Evolutionary conservation across 495 filamentous ascomycete genomes (phyloP).

Genomic region (Penicillium flavigenum): DNA sequence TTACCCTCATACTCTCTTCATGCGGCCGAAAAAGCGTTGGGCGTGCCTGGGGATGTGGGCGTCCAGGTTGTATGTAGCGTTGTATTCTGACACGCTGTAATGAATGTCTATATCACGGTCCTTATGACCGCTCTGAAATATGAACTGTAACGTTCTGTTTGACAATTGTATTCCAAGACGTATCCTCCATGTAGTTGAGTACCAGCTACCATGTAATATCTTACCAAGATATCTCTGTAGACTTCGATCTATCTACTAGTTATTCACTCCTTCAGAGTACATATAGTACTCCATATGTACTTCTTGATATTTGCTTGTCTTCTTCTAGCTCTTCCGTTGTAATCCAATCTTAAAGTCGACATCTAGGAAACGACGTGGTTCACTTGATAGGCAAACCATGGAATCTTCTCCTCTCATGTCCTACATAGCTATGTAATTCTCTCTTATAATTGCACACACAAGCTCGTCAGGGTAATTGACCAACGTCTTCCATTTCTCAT

Average conservation of each 20-base stretch:
- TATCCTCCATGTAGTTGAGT: not conserved
- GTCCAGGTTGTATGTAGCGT: constrained; percentile 35
- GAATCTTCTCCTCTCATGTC: not conserved
- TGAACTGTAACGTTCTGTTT: constrained; percentile 2
- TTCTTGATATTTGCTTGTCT: not conserved
- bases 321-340: not conserved
- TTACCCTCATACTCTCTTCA: constrained; percentile 18
- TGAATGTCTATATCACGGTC: constrained; percentile 28
- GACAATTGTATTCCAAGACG: not conserved
- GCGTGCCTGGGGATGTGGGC: constrained; percentile 26
- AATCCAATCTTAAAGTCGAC: not conserved
- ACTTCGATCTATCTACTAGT: not conserved
- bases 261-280: no score
- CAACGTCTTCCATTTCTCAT: not conserved
- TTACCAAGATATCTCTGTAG: not conserved
- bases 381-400: not conserved
- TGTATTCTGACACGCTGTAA: constrained; percentile 34
- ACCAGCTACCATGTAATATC: not conserved
- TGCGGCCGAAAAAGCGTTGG: constrained; percentile 26
- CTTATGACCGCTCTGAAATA: constrained; percentile 11
- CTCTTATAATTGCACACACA: not conserved
- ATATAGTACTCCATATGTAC: no score
- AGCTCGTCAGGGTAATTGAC: not conserved
- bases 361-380: not conserved
- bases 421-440: not conserved